phyloP scores from a whole-genome alignment of 208 protist species.

The Blechomonas ayalai region DNA sequence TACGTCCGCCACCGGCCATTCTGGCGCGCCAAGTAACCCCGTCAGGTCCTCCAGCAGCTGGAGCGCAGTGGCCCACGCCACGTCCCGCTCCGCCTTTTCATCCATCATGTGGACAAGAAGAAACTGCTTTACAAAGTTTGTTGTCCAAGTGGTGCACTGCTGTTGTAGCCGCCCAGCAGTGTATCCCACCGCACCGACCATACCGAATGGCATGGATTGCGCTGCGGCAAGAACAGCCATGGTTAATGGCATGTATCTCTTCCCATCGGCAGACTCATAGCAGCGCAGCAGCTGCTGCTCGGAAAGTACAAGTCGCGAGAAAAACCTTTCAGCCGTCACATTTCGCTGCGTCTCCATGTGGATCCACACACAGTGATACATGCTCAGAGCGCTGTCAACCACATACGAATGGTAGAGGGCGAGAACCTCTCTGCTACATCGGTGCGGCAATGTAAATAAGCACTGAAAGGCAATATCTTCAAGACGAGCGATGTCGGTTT shows the following conservation, averaged over 20 bases:
- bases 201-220: slow-evolving; percentile 44
- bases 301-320: slow-evolving; percentile 30
- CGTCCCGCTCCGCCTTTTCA: slow-evolving; percentile 29
- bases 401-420: slow-evolving; percentile 51
- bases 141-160: slow-evolving; percentile 52
- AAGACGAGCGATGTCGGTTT: slow-evolving; percentile 50
- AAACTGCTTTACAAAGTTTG: slow-evolving; percentile 32
- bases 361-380: slow-evolving; percentile 72
- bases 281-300: slow-evolving; percentile 32
- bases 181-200: not conserved
- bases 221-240: slow-evolving; percentile 56
- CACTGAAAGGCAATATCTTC: slow-evolving; percentile 66
- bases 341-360: slow-evolving; percentile 40
- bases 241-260: slow-evolving; percentile 50
- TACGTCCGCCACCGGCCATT: slow-evolving; percentile 69
- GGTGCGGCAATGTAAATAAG: slow-evolving; percentile 36
- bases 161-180: slow-evolving; percentile 36
- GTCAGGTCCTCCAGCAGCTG: slow-evolving; percentile 67
- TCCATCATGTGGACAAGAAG: slow-evolving; percentile 12
- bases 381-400: slow-evolving; percentile 31
- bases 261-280: slow-evolving; percentile 20
- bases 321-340: slow-evolving; percentile 28
- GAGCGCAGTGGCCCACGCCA: slow-evolving; percentile 18
- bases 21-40: slow-evolving; percentile 52
- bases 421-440: slow-evolving; percentile 18